A percentile compares a stretch with the other conserved stretches of the same genome.
These are phyloP conservation scores for Russula compacta DNA, from an alignment of 768 basidiomycete genomes.

Conservation along the genomic window DNA sequence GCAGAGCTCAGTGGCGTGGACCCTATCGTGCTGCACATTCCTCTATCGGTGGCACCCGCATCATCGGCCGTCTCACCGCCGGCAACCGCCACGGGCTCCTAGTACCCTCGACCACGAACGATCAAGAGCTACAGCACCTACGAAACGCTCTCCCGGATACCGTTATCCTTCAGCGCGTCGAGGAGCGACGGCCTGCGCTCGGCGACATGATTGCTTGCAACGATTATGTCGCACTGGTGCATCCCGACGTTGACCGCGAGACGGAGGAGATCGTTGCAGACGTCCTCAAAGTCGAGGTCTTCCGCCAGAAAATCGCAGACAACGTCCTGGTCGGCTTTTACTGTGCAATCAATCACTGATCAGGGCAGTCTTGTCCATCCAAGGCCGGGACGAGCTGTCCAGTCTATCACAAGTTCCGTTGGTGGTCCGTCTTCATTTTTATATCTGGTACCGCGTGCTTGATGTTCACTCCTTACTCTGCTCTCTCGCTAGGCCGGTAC, in stretches of 20 bases:
- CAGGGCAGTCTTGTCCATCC: constrained; percentile 98
- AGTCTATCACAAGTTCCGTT: constrained; percentile 89
- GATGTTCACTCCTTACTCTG: not conserved
- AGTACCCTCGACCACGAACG: constrained; percentile 90
- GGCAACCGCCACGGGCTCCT: constrained; percentile 97
- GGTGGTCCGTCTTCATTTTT: constrained; percentile 54
- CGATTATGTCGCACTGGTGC: constrained; percentile 97
- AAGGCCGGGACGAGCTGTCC: constrained; percentile 95
- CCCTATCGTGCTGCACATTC: constrained; percentile 81
- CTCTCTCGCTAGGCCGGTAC: constrained; percentile 70
- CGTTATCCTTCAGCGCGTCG: constrained; percentile 92
- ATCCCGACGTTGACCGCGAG: constrained; percentile 96
- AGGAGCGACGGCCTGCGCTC: constrained; percentile 92
- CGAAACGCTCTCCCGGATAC: constrained; percentile 89
- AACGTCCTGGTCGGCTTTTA: constrained; percentile 97
- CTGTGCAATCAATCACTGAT: constrained; percentile 89
- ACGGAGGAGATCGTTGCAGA: constrained; percentile 99
- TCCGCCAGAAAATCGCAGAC: constrained; percentile 93
- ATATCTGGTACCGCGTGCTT: not conserved
- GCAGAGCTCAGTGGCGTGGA: constrained; percentile 86
- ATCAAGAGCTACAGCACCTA: constrained; percentile 96
- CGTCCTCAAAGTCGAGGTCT: constrained; percentile 97
- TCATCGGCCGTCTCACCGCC: constrained; percentile 90
- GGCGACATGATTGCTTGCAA: constrained; percentile 99
- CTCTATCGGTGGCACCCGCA: constrained; percentile 88